Evolutionary conservation across 495 filamentous ascomycete genomes (phyloP), one percentile per base, ranked within the genome.

Genomic region (Penicillium longicatenatum): DNA sequence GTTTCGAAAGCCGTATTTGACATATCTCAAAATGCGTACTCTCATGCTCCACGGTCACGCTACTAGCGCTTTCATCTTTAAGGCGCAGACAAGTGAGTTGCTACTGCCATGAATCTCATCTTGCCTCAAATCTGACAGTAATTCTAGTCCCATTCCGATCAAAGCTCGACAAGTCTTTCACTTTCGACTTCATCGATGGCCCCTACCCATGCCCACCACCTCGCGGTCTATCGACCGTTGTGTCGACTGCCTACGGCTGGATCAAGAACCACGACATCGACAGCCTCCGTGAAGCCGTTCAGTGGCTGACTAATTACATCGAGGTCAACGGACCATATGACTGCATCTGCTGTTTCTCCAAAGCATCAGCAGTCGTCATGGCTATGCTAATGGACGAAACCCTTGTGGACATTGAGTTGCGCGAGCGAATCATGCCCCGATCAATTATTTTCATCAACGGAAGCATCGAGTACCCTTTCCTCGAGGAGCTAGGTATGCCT

Each of bases 21-120:
- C 42, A 45, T 2, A 45, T 22, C 14, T 24, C 42, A 45, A 45
- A 45, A 45, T 45, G 42, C 42, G 19, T 22, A 22, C 21, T 45
- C 42, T 45, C 21, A 45, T 45, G 42, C 42, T 45, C 21, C 42
- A 45, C 42, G 42, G 42, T 22, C 42, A 45, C 42, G 19, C 42
- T 45, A 45, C 42, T 45, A 45, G 42, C 42, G 42, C 42, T 22
- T 11, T 22, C 42, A 45, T 45, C 19, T 45, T 45, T 19, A 45
- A 45, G 19, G 42, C 42, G 19, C 42, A 45, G 42, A 45, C 21
- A 22, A 22, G 42, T 45, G 19, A 11, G 42, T 45, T 21, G 19
- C 19, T 22, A 4, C 11, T 8, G 3, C 16, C 8, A 3, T 17
- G 37, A 5, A 17, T 6, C 4, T 6, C 37, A 16, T 39, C 16